These are phyloP conservation scores for Trypanosoma congolense DNA, from an alignment of 208 protist species.

Conservation along the genomic window DNA sequence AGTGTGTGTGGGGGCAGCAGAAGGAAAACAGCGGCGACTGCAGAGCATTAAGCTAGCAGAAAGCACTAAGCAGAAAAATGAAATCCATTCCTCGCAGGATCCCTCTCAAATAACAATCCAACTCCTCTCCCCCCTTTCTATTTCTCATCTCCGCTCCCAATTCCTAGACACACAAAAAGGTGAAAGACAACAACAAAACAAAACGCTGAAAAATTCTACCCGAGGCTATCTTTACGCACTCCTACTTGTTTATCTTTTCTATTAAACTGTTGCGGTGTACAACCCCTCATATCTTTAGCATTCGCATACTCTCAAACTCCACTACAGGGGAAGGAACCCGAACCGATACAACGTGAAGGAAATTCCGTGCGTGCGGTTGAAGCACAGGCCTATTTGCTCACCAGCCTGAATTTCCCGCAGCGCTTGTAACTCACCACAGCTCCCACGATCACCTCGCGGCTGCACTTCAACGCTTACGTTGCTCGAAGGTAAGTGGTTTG, in stretches of 20 bases:
- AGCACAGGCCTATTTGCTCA: slow-evolving; percentile 69
- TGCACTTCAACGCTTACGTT: slow-evolving; percentile 73
- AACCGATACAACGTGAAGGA: slow-evolving; percentile 78
- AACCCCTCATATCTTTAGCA: slow-evolving; percentile 1
- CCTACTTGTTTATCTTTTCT: not conserved
- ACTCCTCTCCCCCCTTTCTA: too few relatives aligned
- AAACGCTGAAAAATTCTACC: too few relatives aligned
- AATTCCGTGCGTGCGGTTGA: slow-evolving; percentile 51
- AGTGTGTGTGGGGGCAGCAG: too few relatives aligned
- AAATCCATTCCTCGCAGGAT: too few relatives aligned
- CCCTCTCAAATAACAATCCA: too few relatives aligned
- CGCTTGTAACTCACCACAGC: slow-evolving; percentile 67
- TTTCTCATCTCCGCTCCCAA: too few relatives aligned
- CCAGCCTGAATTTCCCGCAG: slow-evolving; percentile 61
- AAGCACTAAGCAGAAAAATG: too few relatives aligned
- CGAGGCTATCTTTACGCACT: too few relatives aligned
- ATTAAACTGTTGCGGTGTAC: slow-evolving; percentile 1
- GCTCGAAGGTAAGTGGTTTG: slow-evolving; percentile 47
- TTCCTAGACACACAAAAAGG: too few relatives aligned
- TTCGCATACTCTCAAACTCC: not conserved
- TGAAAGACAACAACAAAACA: too few relatives aligned
- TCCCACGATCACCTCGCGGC: slow-evolving; percentile 28
- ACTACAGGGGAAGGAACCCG: slow-evolving; percentile 60
- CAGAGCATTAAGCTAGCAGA: too few relatives aligned
- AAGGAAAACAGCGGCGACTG: too few relatives aligned